Evolutionary conservation across 129 eudicot species (phyloP), one percentile per base, ranked within the genome.

Genomic region (Chrysanthemum seticuspe): DNA sequence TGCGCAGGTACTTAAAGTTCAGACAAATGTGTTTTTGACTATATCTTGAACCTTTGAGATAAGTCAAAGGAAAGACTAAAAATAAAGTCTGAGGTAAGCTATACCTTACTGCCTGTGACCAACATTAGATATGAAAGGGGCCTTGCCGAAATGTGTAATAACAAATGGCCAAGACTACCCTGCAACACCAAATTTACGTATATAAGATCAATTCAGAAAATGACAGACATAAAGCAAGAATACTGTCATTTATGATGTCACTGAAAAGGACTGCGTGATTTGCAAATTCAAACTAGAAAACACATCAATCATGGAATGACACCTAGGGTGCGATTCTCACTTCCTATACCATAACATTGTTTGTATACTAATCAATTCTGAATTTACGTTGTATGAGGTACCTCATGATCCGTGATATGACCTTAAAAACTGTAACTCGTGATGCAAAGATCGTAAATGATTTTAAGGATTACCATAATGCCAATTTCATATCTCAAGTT

Each of bases 101-200:
- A 69, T 69, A 69, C 65, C 65, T 71, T 56, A 27, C 15, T 31
- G 40, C 27, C 5, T 49, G 47, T 73, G 8, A 62, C 10, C 36
- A 50, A 50, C 36, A 4, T 31, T 31, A 31, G 36, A 31, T 53
- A 69, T 27, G 63, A 69, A 29, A 14, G 51, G 34, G 51, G 63
- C 50, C 34, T 69, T 53, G 31, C 48, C 48, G 27, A 31, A 40
- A 56, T 71, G 75, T 34, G 68, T 48, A 52, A 62, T 50, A 51
- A 53, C 63, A 67, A 15, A 59, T 3, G 66, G n/a, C 68, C 76
- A 25, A 48, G 25, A 29, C 70, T 52, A 74, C 25, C 71, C 78
- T 74, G 71, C 18, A 50, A 62, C 69, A 62, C 2, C 14, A 74
- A 62, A 15, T 74, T 11, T 74, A 63, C 18, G 52, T 14, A 3